Base-by-base conservation (phyloP, 495 filamentous ascomycete species). In the Bathelium albidoporum region DNA sequence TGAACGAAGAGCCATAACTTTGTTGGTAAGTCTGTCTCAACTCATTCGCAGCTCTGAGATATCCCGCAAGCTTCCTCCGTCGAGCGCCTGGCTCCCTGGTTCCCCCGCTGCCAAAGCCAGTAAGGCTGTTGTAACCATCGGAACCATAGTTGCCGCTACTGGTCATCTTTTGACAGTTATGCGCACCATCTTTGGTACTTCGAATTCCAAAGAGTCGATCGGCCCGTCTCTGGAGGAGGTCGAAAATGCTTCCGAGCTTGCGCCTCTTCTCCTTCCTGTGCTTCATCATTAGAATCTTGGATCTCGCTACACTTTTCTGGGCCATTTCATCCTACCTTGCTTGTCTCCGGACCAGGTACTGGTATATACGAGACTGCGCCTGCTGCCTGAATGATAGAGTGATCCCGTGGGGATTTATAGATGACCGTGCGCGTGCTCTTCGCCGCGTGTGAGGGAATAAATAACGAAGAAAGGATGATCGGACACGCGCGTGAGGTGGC, bases 1-100 rank as follows among this genome's bases (percentile, higher is more conserved):
- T 75, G 49, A 79, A 78, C 64, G 83, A 79, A 18, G 80, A 73
- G 10, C 78, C 73, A 64, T 73, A 74, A 44, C 66, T 68, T 61
- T 72, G 65, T 59, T 70, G 68, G 73, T 98, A 98, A 32, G 86
- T 84, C 75, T 97, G 92, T 62, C 90, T 83, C 65, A 97, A 74
- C 75, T 97, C 92, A 67, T 91, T 95, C 22, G 93, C 95, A 32
- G 92, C 90, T 41, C 89, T 90, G 29, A 94, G 74, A 70, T 92
- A 95, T 16, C 88, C 90, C 29, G 88, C 90, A 18, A 97, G 73
- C 80, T 88, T 95, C 73, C 82, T 87, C 64, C 94, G 82, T 53
- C 90, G 76, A 14, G 84, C 75, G 1, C 92, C 90, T 24, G 80
- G 76, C 69, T 89, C 88, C 31, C 82, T 64, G 10, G 43, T 59